A percentile compares a stretch with the other conserved stretches of the same genome.
These are phyloP conservation scores for Trichopus zeylanicus DNA, from an alignment of 116 monocot genomes.

Conservation along the genomic window DNA sequence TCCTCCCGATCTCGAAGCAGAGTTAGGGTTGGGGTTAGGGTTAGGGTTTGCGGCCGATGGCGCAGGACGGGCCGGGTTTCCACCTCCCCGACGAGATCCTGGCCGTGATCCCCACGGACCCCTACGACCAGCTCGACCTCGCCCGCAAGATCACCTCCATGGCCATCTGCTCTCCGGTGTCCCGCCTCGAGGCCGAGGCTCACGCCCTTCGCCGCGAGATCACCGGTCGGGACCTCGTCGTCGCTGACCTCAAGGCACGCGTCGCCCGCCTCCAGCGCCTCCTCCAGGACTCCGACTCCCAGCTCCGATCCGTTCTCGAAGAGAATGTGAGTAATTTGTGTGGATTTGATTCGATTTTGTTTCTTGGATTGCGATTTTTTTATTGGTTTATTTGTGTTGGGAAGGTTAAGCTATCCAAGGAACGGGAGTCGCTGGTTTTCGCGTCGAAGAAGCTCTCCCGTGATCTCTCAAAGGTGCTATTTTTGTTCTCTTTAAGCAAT, in stretches of 20 bases:
- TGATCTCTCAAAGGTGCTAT: constrained; percentile 83
- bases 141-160: constrained; percentile 91
- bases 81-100: constrained; percentile 72
- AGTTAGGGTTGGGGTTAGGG: too few relatives aligned
- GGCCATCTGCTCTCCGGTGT: constrained; percentile 81
- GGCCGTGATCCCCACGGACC: constrained; percentile 76
- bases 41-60: not conserved
- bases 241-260: constrained; percentile 46
- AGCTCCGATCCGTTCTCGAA: constrained; percentile 40
- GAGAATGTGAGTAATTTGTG: constrained; percentile 42
- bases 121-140: constrained; percentile 82
- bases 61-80: constrained; percentile 19
- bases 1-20: too few relatives aligned
- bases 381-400: not conserved
- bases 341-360: not conserved
- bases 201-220: constrained; percentile 37
- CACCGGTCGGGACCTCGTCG: constrained; percentile 54
- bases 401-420: constrained; percentile 62
- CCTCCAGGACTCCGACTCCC: constrained; percentile 41
- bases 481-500: not conserved
- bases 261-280: constrained; percentile 36
- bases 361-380: not conserved
- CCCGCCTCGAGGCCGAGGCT: constrained; percentile 61
- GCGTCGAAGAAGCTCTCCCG: constrained; percentile 65
- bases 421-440: constrained; percentile 62